Conservation (phyloP, 805 yeast genomes). For the Metschnikowia similis region DNA sequence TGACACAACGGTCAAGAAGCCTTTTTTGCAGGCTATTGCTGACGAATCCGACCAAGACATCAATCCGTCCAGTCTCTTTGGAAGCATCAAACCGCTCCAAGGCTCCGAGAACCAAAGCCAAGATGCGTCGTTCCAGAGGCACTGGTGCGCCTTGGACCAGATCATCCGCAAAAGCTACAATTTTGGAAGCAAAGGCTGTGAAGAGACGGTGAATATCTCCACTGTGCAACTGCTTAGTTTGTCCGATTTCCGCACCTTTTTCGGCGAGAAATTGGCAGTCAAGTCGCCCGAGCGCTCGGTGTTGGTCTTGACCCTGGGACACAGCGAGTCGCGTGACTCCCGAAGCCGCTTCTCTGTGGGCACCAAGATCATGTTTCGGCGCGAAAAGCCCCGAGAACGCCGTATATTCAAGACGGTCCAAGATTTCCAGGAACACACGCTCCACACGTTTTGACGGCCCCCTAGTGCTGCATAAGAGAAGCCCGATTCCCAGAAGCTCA, state of each 20-base stretch:
- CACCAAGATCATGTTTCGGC: not conserved
- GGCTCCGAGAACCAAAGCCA: conserved; percentile 22
- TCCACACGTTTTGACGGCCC: not conserved
- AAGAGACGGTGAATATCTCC: conserved; percentile 30
- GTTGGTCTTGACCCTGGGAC: conserved; percentile 16
- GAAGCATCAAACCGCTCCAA: conserved; percentile 21
- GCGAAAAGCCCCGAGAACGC: not conserved
- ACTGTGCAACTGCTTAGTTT: conserved; percentile 29
- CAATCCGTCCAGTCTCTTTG: conserved; percentile 21
- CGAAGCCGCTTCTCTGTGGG: not conserved
- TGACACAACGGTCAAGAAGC: conserved; percentile 14
- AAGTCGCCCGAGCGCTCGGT: conserved; percentile 34
- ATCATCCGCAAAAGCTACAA: conserved; percentile 42
- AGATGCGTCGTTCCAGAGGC: conserved; percentile 24
- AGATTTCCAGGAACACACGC: not conserved
- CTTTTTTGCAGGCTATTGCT: conserved; percentile 28
- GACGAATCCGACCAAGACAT: conserved; percentile 2
- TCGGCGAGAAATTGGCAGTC: conserved; percentile 30
- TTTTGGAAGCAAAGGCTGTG: conserved; percentile 31
- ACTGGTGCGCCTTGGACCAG: conserved; percentile 47
- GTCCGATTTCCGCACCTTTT: conserved; percentile 32
- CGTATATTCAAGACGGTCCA: not conserved
- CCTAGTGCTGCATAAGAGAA: not conserved
- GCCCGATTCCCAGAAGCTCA: not conserved
- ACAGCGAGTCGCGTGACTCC: not conserved